Percentiles rank a stretch among this genome's conserved stretches.
These are phyloP conservation scores for Rhizoclosmatium globosum DNA, from an alignment of 192 early-diverging fungal species.

Conservation along the genomic window DNA sequence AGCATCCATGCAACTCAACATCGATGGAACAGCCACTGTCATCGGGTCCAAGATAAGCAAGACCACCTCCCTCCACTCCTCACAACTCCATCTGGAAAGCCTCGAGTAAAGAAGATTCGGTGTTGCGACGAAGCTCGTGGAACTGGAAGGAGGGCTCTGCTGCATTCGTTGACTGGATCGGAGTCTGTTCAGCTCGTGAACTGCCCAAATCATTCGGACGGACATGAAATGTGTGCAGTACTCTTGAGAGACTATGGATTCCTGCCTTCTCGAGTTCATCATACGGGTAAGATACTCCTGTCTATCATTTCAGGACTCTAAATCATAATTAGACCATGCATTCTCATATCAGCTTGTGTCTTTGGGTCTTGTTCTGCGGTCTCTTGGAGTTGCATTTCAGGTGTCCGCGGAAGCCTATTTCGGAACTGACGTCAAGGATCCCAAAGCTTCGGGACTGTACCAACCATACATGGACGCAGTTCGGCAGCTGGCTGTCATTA, in stretches of 20 bases:
- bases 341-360: not conserved
- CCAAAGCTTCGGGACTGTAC: not conserved
- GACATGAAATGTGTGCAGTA: not conserved
- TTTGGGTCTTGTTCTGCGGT: not conserved
- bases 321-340: not conserved
- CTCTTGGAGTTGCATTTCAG: slow-evolving; percentile 11
- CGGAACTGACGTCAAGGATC: not conserved
- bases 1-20: not conserved
- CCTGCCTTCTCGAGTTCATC: not conserved
- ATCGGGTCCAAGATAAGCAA: not conserved
- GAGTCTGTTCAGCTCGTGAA: not conserved
- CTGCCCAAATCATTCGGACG: not conserved
- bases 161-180: not conserved
- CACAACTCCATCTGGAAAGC: not conserved
- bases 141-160: not conserved
- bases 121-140: not conserved
- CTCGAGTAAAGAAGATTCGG: not conserved
- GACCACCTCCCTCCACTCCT: not conserved
- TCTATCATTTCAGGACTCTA: not conserved
- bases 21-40: not conserved
- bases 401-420: not conserved
- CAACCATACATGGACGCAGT: slow-evolving; percentile 14
- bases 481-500: not conserved
- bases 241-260: not conserved
- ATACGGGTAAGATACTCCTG: not conserved